Evolutionary conservation across 768 basidiomycete species (phyloP), one percentile per base, ranked within the genome.

Genomic region (Termitomyces titanicus): DNA sequence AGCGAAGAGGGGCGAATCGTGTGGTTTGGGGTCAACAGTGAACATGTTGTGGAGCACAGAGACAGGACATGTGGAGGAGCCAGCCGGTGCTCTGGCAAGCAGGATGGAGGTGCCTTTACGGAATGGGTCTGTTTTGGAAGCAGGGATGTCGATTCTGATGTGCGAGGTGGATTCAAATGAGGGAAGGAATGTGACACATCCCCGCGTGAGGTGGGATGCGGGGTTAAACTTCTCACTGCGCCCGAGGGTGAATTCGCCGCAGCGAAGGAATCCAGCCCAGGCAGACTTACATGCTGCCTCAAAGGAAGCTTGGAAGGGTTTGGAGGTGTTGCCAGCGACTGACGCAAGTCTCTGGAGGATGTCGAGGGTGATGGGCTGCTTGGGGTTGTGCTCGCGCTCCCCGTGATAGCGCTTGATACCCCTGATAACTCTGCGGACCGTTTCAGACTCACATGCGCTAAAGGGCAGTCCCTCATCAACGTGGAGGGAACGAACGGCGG

Each of bases 401-500:
- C 39, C 9, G 3, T 39, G 18, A 11, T 39, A 39, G 29, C 29
- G 29, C 9, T 29, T 72, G 56, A 72, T 72, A 8, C 72, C 71
- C 0, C 69, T 56, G 43, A 74, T 59, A 33, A 73, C 53, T 0
- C 66, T 60, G 27, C 65, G 64, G 15, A 71, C 51, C 2, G 61
- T 61, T 2, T 63, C 62, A n/a, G 70, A 69, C 31, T 69, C 55
- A 37, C 63, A 64, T 2, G 63, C 60, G 0, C 43, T 29, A 27
- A 65, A 65, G 24, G 68, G 58, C n/a, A 71, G 63, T 27, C 64
- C 69, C 5, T 59, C 50, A 29, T 74, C 66, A 42, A 68, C 44
- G 44, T 74, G 72, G 54, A 69, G 61, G 58, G 68, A 67, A 51
- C 59, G 58, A 51, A 69, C 47, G n/a, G 31, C 45, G 9, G 63